A percentile compares a stretch with the other conserved stretches of the same genome.
Conservation (phyloP, 768 basidiomycete species). For the Suillus clintonianus region DNA sequence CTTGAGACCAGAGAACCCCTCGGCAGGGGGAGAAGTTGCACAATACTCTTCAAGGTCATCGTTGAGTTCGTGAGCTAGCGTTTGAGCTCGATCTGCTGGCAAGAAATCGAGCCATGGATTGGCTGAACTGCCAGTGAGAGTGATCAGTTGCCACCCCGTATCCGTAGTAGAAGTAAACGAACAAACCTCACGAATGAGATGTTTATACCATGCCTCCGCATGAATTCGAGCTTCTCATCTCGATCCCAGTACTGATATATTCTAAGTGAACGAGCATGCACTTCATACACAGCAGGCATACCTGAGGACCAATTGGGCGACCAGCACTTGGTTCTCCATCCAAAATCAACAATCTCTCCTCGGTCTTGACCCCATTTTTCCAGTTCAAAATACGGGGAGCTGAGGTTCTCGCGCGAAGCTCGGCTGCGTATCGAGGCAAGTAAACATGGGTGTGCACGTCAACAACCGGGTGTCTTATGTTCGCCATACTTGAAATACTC, state of each 20-base stretch:
- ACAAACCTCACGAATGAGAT: constrained; percentile 74
- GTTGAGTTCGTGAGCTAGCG: constrained; percentile 72
- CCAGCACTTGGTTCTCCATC: constrained; percentile 81
- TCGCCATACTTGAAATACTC: constrained; percentile 12
- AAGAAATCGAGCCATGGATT: constrained; percentile 95
- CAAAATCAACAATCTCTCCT: constrained; percentile 76
- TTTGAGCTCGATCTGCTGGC: constrained; percentile 61
- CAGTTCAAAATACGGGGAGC: constrained; percentile 69
- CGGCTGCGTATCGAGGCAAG: constrained; percentile 72
- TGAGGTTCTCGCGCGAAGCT: constrained; percentile 62
- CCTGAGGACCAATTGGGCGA: constrained; percentile 78
- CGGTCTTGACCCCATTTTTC: constrained; percentile 38
- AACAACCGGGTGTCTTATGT: constrained; percentile 48
- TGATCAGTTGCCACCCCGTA: constrained; percentile 15
- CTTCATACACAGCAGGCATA: constrained; percentile 17
- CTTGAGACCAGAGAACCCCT: constrained; percentile 42
- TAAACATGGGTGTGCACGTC: constrained; percentile 90
- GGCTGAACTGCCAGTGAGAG: constrained; percentile 55
- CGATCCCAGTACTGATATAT: constrained; percentile 69
- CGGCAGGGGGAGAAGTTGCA: constrained; percentile 53
- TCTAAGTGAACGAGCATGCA: not conserved
- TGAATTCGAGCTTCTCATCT: constrained; percentile 78
- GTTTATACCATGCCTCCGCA: constrained; percentile 81
- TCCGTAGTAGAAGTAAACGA: constrained; percentile 4
- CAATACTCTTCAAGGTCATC: constrained; percentile 80